These are phyloP conservation scores for Cryptosporidium andersoni DNA, from an alignment of 169 alveolate genomes.

Conservation along the genomic window DNA sequence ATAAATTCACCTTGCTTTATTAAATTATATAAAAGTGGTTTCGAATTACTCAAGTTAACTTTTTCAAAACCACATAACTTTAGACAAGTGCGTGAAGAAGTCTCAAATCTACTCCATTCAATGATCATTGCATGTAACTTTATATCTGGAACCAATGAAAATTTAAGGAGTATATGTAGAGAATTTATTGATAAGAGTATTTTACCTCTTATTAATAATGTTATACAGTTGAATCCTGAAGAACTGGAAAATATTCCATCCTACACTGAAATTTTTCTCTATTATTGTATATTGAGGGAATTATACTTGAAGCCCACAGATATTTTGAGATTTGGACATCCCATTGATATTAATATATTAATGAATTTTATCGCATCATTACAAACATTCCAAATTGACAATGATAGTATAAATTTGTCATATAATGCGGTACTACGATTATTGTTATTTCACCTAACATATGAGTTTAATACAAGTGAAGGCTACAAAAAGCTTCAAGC, in stretches of 20 bases:
- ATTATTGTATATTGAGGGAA: constrained; percentile 44
- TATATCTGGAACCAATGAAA: background rate
- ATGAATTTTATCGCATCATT: constrained; percentile 1
- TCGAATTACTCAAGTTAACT: background rate
- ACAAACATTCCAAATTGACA: background rate
- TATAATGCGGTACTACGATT: constrained; percentile 36
- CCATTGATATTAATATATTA: constrained; percentile 1
- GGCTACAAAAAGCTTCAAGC: background rate
- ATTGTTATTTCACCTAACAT: constrained; percentile 1
- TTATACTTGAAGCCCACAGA: constrained; percentile 15
- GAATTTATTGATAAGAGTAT: constrained; percentile 5
- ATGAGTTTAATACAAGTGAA: background rate
- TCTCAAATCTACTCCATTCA: constrained; percentile 54
- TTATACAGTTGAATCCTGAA: background rate
- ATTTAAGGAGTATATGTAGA: background rate
- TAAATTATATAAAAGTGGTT: constrained; percentile 4
- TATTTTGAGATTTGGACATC: background rate
- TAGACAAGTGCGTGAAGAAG: constrained; percentile 53
- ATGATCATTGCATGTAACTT: constrained; percentile 21
- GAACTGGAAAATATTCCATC: background rate
- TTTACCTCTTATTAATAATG: background rate
- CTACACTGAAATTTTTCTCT: constrained; percentile 15
- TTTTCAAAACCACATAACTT: constrained; percentile 35
- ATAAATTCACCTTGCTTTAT: background rate
- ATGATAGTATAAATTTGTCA: constrained; percentile 28